phyloP scores from a whole-genome alignment of 768 basidiomycete genomes.

The Filobasidium wieringae region DNA sequence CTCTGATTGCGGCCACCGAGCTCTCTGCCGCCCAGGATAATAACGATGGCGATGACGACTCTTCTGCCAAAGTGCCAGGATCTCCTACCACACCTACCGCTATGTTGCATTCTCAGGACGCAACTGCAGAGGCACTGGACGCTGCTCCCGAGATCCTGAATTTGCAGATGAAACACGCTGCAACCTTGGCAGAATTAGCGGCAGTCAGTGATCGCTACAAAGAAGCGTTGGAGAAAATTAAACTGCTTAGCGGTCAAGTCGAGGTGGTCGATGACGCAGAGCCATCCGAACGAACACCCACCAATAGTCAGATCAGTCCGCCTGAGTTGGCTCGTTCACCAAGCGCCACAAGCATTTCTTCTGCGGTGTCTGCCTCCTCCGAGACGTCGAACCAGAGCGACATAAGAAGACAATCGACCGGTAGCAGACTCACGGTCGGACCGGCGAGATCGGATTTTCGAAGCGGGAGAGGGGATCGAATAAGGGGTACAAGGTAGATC shows the following conservation, averaged over 20 bases:
- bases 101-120: constrained; percentile 29
- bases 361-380: constrained; percentile 1
- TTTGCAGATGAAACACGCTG: constrained; percentile 39
- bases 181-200: constrained; percentile 21
- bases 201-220: constrained; percentile 47
- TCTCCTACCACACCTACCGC: constrained; percentile 13
- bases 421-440: background rate
- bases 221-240: constrained; percentile 79
- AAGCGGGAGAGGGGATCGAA: constrained; percentile 34
- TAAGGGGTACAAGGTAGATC: constrained; percentile 15
- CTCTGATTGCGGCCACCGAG: background rate
- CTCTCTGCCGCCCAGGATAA: background rate
- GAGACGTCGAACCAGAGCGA: background rate
- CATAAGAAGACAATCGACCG: background rate
- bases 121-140: constrained; percentile 17
- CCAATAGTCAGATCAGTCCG: constrained; percentile 2
- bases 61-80: constrained; percentile 9
- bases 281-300: constrained; percentile 14
- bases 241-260: constrained; percentile 82
- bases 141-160: constrained; percentile 50
- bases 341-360: background rate
- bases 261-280: constrained; percentile 56
- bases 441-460: constrained; percentile 28
- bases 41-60: background rate
- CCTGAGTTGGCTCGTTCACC: constrained; percentile 4